Evolutionary conservation across 2,329 filamentous ascomycete species (phyloP).

Genomic region (Graphilbum ipis-grandicollis): DNA sequence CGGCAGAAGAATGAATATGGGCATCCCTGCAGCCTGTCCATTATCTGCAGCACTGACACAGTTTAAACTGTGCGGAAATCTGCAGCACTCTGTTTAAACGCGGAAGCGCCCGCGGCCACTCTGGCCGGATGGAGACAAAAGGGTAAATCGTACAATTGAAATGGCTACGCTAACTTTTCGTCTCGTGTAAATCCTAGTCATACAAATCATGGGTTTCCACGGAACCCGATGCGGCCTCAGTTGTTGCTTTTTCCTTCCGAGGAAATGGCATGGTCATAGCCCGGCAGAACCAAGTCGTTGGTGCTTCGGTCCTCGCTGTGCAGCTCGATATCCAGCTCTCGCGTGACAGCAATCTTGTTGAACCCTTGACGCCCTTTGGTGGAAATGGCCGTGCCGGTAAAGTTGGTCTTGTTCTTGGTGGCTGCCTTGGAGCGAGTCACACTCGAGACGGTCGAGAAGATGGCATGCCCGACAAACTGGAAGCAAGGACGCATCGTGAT

Average conservation of each 20-base stretch:
- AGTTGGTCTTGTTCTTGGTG: neutral
- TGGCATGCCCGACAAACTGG: neutral
- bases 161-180: too few species aligned
- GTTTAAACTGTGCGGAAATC: too few species aligned
- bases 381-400: neutral
- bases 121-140: too few species aligned
- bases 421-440: neutral
- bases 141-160: too few species aligned
- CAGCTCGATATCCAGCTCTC: neutral
- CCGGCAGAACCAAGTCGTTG: neutral
- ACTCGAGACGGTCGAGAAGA: neutral
- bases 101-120: too few species aligned
- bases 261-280: neutral
- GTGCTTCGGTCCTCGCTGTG: neutral
- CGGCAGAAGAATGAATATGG: too few species aligned
- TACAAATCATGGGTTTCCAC: neutral
- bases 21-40: too few species aligned
- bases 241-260: neutral
- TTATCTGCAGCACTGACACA: too few species aligned
- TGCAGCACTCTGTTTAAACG: too few species aligned
- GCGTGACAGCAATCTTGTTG: neutral
- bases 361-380: neutral
- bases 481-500: slow-evolving; percentile 1
- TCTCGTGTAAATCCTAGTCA: too few species aligned
- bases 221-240: neutral